phyloP scores from a whole-genome alignment of 306 rosid species.

The Notholithocarpus densiflorus region DNA sequence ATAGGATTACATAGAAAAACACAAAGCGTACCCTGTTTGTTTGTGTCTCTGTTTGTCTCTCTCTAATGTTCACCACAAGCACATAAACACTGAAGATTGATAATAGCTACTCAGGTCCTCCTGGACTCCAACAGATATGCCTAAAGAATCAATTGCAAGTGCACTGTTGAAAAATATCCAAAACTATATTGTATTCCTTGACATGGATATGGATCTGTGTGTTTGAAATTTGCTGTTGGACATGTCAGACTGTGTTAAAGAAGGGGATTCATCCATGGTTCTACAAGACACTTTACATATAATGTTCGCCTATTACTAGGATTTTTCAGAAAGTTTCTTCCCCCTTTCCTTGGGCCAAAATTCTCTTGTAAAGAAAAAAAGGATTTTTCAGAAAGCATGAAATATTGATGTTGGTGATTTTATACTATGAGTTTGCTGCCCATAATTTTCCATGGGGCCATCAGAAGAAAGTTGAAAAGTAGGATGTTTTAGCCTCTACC shows the following conservation, averaged over 20 bases:
- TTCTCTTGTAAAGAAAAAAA: too few species aligned
- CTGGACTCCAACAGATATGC: slow-evolving; percentile 4
- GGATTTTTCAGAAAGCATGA: not conserved
- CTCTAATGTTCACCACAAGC: not conserved
- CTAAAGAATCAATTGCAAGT: not conserved
- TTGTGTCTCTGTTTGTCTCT: slow-evolving; percentile 4
- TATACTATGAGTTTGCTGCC: slow-evolving; percentile 3
- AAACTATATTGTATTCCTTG: not conserved
- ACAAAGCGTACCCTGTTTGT: not conserved
- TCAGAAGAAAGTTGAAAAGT: not conserved
- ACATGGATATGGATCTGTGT: not conserved
- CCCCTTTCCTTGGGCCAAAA: too few species aligned
- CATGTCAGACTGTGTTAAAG: not conserved
- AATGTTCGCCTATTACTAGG: not conserved
- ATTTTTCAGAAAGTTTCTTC: not conserved
- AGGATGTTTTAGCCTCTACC: not conserved
- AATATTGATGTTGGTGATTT: not conserved
- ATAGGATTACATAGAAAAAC: not conserved
- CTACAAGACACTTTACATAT: not conserved
- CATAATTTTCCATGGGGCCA: not conserved
- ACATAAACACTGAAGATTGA: not conserved
- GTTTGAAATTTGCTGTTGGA: not conserved
- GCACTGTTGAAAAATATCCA: not conserved
- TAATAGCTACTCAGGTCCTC: not conserved
- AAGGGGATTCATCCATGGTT: not conserved